phyloP scores from a whole-genome alignment of 331 rosid genomes.

The Pyrus hybrid region DNA sequence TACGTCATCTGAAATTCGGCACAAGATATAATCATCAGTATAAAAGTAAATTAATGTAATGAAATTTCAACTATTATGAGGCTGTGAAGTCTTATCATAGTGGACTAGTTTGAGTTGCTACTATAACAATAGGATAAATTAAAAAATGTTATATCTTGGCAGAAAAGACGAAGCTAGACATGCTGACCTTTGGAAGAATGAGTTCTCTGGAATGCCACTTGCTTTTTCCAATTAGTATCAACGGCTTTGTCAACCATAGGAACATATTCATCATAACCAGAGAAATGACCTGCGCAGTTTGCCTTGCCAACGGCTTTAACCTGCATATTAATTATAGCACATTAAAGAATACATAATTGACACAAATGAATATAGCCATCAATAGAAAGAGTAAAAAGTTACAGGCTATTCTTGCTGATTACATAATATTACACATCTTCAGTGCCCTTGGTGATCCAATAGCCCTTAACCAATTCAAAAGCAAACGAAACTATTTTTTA shows the following conservation, averaged over 20 bases:
- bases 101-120: not conserved
- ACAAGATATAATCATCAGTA: not conserved
- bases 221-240: conserved; percentile 79
- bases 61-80: not conserved
- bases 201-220: conserved; percentile 42
- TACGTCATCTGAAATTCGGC: not conserved
- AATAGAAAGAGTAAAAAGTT: not conserved
- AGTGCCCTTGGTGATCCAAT: not conserved
- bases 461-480: not conserved
- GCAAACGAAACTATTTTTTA: not conserved
- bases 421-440: not conserved
- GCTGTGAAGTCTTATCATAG: not conserved
- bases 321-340: conserved; percentile 27
- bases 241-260: conserved; percentile 99
- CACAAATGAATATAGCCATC: conserved; percentile 4
- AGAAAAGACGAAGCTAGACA: not conserved
- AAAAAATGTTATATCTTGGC: not conserved
- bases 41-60: not conserved
- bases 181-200: conserved; percentile 55
- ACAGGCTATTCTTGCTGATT: not conserved
- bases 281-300: conserved; percentile 41
- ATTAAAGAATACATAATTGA: conserved; percentile 1
- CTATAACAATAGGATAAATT: not conserved
- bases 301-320: conserved; percentile 68
- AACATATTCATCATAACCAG: conserved; percentile 83